phyloP scores from a whole-genome alignment of 2,329 filamentous ascomycete genomes.

The Fusarium pilosicola region DNA sequence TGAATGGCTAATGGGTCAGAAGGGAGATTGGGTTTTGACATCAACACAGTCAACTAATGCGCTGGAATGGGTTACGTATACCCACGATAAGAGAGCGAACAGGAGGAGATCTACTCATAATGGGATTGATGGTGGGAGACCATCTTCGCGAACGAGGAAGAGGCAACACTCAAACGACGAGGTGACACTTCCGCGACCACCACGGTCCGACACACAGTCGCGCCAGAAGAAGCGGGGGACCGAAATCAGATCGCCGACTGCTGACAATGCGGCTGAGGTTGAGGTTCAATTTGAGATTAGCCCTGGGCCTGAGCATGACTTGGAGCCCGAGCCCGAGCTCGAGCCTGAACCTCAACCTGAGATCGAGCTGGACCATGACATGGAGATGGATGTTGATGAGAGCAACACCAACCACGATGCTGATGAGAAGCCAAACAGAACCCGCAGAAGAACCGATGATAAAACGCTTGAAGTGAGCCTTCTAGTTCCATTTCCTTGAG shows the following conservation, averaged over 20 bases:
- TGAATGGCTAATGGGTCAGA: not conserved
- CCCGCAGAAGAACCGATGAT: not conserved
- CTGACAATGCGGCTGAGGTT: not conserved
- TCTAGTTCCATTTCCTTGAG: fast-evolving
- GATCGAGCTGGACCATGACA: not conserved
- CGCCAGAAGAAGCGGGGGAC: not conserved
- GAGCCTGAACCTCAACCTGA: not conserved
- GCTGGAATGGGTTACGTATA: not conserved
- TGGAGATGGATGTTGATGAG: conserved; percentile 2
- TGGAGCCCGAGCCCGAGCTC: not conserved
- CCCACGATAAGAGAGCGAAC: not conserved
- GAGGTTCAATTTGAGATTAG: not conserved
- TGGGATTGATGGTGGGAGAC: not conserved
- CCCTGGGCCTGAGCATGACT: not conserved
- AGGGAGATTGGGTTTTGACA: not conserved
- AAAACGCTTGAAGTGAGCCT: not conserved
- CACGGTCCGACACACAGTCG: not conserved
- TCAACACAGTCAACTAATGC: not conserved
- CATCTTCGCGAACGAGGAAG: not conserved
- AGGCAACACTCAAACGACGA: not conserved
- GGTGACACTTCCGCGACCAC: not conserved
- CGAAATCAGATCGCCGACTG: not conserved
- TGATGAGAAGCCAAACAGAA: not conserved
- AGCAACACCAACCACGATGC: not conserved
- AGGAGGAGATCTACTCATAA: not conserved